phyloP scores from a whole-genome alignment of 371 early-diverging fungal genomes.

The Haplosporangium sp. region DNA sequence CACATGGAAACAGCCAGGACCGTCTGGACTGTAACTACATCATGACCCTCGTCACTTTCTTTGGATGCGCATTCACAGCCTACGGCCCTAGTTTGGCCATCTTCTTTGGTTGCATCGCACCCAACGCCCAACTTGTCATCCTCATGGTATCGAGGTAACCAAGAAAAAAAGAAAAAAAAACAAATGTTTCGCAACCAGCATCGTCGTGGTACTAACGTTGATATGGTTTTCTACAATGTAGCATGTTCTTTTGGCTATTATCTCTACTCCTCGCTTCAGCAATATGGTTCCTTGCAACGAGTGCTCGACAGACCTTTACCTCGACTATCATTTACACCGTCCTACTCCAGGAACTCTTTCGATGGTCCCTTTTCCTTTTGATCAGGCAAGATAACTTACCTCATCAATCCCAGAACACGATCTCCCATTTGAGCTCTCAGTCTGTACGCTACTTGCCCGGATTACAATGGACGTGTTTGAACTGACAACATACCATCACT shows the following conservation, averaged over 20 bases:
- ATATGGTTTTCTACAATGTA: conserved; percentile 23
- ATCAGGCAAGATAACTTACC: conserved; percentile 58
- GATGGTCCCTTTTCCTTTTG: conserved; percentile 69
- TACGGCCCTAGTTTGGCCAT: conserved; percentile 80
- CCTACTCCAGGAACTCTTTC: conserved; percentile 73
- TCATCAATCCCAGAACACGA: too few species aligned
- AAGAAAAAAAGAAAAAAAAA: neutral
- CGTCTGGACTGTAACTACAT: neutral
- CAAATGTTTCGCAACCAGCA: too few species aligned
- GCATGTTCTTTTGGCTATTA: conserved; percentile 82
- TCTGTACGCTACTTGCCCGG: too few species aligned
- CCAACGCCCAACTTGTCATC: conserved; percentile 75
- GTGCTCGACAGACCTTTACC: conserved; percentile 45
- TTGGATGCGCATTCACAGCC: conserved; percentile 78
- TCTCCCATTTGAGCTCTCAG: too few species aligned
- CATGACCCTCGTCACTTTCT: conserved; percentile 76
- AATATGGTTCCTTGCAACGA: conserved; percentile 72
- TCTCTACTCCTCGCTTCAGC: conserved; percentile 75
- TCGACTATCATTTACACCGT: conserved; percentile 71
- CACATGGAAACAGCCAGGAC: too few species aligned
- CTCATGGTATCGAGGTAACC: conserved; percentile 76
- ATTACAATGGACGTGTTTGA: too few species aligned
- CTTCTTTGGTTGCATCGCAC: conserved; percentile 74
- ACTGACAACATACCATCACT: too few species aligned
- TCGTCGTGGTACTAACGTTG: neutral